A percentile compares a stretch with the other conserved stretches of the same genome.
These are phyloP conservation scores for Neurospora terricola DNA, from an alignment of 495 filamentous ascomycete species.

Conservation along the genomic window DNA sequence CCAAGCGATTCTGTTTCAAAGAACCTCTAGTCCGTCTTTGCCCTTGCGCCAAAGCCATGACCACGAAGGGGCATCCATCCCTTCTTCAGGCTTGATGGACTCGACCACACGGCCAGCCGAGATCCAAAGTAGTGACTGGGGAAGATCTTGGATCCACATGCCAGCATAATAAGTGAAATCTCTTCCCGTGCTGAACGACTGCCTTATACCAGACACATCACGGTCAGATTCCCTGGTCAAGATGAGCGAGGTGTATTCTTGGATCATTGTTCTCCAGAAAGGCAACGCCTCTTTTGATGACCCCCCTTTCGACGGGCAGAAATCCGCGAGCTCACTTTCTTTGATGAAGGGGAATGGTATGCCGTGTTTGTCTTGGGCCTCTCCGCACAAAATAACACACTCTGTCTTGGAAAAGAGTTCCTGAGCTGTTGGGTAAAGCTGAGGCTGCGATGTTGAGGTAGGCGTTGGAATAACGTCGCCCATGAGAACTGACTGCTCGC, in stretches of 20 bases:
- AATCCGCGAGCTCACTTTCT: background rate
- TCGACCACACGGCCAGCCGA: no score
- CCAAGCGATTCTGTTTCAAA: background rate
- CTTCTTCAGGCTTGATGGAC: background rate
- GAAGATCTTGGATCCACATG: conserved; percentile 7
- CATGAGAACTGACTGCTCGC: background rate
- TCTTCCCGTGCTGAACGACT: background rate
- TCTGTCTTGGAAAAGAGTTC: background rate
- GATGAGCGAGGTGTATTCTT: background rate
- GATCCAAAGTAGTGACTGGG: background rate
- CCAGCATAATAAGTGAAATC: conserved; percentile 7
- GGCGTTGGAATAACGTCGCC: background rate
- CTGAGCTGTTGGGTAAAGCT: background rate
- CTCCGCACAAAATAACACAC: background rate
- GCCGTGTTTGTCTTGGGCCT: background rate
- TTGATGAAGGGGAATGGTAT: background rate
- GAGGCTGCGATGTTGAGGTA: conserved; percentile 1
- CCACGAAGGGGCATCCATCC: background rate
- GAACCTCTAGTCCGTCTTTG: background rate
- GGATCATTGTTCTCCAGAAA: background rate
- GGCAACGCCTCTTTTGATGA: background rate
- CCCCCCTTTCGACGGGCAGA: background rate
- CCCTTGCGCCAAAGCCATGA: background rate
- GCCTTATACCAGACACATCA: background rate
- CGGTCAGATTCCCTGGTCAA: background rate